Base-by-base conservation (phyloP, 495 filamentous ascomycete genomes). In the Hyaloscypha hepaticicola region DNA sequence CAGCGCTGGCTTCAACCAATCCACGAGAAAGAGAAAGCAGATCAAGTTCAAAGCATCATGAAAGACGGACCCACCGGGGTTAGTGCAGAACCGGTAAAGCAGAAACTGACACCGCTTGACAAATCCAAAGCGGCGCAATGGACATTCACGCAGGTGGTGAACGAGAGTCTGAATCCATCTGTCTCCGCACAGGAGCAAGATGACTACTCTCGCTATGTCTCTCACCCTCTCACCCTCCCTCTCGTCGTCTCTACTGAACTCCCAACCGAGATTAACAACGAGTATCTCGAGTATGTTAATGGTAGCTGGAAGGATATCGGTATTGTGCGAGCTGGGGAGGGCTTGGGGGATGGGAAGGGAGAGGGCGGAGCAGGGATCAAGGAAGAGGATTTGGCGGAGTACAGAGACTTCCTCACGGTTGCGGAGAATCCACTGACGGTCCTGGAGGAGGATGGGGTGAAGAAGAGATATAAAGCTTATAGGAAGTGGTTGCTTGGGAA, bases 401-500 rank as follows among this genome's bases (percentile, higher is more conserved):
- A 93, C 72, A 78, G 76, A 12, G 89, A 95, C 53, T 91, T 92
- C 71, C 74, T 97, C 27, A 79, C 78, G 38, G 84, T 96, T 3
- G 83, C 82, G 19, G 91, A 95, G 26, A 90, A 96, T 66, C 90
- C 91, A 9, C 77, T 99, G 31, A 92, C 90, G n/a, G 94, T 98
- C 19, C 86, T 83, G 16, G 85, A 90, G 48, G 92, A 93, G 71
- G 95, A 98, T 74, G 79, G 83, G 55, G 78, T 80, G 34, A 97
- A 95, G 82, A 97, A 96, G 82, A 79, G 96, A 67, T 99, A 99
- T 74, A 97, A 93, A 76, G 91, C 93, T 0, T 99, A 99, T 76
- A 79, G 87, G 70, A 93, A 96, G 76, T 98, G 94, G 94, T 77
- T 97, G 70, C 82, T 87, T 66, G 93, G 93, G 19, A 97, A 96